Evolutionary conservation across 768 basidiomycete genomes (phyloP).

Genomic region (Coprinellus micaceus): DNA sequence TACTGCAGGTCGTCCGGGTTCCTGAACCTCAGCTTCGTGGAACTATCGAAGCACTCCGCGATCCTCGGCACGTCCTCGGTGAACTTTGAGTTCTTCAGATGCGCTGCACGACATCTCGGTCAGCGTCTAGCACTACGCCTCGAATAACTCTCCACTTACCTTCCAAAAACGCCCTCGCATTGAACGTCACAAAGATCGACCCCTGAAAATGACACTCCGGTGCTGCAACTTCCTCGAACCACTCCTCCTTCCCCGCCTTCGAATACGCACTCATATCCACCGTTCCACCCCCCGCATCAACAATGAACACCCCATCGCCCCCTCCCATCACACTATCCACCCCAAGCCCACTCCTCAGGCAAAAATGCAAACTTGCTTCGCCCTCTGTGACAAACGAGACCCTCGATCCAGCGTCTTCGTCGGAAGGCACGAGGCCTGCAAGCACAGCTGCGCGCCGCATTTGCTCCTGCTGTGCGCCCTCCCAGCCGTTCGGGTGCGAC

Average conservation of each 20-base stretch:
- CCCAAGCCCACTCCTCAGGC: constrained; percentile 19
- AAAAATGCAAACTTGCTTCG: constrained; percentile 53
- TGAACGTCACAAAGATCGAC: constrained; percentile 42
- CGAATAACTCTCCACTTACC: too few species aligned
- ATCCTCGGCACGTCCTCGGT: constrained; percentile 17
- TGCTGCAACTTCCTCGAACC: constrained; percentile 41
- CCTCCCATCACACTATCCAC: constrained; percentile 24
- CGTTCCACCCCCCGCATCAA: constrained; percentile 64
- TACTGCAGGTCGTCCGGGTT: constrained; percentile 17
- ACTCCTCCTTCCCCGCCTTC: constrained; percentile 19
- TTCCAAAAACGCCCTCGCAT: constrained; percentile 32
- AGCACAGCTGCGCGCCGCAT: constrained; percentile 44
- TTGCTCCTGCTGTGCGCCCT: constrained; percentile 44
- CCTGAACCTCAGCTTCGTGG: constrained; percentile 20
- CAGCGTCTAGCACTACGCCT: neutral
- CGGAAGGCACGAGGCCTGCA: constrained; percentile 40
- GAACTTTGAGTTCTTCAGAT: constrained; percentile 12
- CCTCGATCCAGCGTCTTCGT: constrained; percentile 29
- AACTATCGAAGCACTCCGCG: constrained; percentile 18
- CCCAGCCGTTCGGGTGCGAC: constrained; percentile 56
- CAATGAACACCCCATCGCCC: constrained; percentile 45
- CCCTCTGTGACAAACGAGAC: constrained; percentile 52
- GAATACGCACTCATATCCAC: constrained; percentile 56
- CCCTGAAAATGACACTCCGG: constrained; percentile 40
- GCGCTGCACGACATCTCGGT: constrained; percentile 2